Evolutionary conservation across 2,329 filamentous ascomycete species (phyloP).

Genomic region (Cytospora mali): DNA sequence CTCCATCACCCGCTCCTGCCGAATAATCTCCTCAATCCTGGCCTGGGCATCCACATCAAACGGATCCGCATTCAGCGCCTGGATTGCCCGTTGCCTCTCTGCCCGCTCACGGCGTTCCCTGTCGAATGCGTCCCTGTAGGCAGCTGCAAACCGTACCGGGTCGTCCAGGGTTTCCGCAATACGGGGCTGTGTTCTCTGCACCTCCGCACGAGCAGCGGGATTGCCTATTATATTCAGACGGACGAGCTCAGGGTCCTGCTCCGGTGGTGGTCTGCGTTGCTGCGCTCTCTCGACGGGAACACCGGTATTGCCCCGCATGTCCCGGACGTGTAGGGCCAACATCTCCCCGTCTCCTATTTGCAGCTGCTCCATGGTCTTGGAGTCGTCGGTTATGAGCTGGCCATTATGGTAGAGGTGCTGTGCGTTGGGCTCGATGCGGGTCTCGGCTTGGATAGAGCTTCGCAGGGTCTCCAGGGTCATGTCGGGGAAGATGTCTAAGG

Average conservation of each 20-base stretch:
- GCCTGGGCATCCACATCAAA: slow-evolving; percentile 91
- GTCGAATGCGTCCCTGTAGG: slow-evolving; percentile 68
- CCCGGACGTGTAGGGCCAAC: slow-evolving; percentile 80
- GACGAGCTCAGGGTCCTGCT: slow-evolving; percentile 76
- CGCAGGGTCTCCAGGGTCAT: slow-evolving; percentile 86
- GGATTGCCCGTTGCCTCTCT: slow-evolving; percentile 81
- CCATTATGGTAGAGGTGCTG: slow-evolving; percentile 94
- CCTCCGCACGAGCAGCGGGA: slow-evolving; percentile 66
- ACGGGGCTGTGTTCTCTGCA: slow-evolving; percentile 73
- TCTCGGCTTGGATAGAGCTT: slow-evolving; percentile 84
- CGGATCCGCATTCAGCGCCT: slow-evolving; percentile 85
- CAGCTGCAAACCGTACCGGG: slow-evolving; percentile 72
- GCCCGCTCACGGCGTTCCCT: slow-evolving; percentile 72
- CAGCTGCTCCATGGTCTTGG: slow-evolving; percentile 79
- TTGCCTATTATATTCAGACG: slow-evolving; percentile 82
- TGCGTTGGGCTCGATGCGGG: slow-evolving; percentile 67
- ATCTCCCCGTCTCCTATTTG: slow-evolving; percentile 88
- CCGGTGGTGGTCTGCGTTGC: slow-evolving; percentile 37
- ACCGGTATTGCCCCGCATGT: slow-evolving; percentile 54
- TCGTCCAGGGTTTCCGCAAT: slow-evolving; percentile 77
- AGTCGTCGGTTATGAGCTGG: slow-evolving; percentile 73
- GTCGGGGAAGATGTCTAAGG: slow-evolving; percentile 78
- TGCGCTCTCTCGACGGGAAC: slow-evolving; percentile 39
- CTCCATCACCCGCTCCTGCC: slow-evolving; percentile 90
- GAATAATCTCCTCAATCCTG: slow-evolving; percentile 95